phyloP scores from a whole-genome alignment of 2,329 filamentous ascomycete species.

The Alternaria sp. region DNA sequence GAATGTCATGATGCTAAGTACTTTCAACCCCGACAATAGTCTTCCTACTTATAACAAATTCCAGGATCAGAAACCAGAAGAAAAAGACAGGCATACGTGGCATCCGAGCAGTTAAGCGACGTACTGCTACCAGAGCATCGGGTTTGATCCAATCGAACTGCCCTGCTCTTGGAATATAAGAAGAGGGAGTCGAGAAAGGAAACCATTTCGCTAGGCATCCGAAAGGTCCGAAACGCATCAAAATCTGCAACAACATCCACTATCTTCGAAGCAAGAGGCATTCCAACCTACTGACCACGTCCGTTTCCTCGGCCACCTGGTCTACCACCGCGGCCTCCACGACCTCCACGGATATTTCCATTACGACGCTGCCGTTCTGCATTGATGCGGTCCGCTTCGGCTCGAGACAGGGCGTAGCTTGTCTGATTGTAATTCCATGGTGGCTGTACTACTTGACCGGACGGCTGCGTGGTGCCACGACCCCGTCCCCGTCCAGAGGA shows the following conservation, averaged over 20 bases:
- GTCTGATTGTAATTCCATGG: neutral
- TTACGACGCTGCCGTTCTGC: neutral
- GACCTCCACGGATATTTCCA: neutral
- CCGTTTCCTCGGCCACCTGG: neutral
- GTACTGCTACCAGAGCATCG: neutral
- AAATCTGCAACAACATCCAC: neutral
- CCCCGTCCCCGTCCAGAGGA: neutral
- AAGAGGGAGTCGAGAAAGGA: neutral
- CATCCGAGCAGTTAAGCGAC: too few relatives aligned
- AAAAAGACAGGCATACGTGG: too few relatives aligned
- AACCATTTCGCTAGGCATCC: neutral
- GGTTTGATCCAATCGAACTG: neutral
- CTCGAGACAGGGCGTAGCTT: neutral
- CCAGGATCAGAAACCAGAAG: neutral
- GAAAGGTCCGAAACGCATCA: neutral
- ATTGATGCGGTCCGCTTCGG: neutral
- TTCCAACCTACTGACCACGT: neutral
- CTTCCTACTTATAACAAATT: neutral
- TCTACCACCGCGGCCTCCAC: neutral
- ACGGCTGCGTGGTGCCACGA: neutral
- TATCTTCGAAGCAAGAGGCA: neutral
- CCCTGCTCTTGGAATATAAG: neutral
- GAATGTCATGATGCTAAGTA: neutral
- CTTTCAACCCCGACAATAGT: neutral
- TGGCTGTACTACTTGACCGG: neutral